phyloP scores from a whole-genome alignment of 768 basidiomycete genomes.

The Suillus hirtellus region DNA sequence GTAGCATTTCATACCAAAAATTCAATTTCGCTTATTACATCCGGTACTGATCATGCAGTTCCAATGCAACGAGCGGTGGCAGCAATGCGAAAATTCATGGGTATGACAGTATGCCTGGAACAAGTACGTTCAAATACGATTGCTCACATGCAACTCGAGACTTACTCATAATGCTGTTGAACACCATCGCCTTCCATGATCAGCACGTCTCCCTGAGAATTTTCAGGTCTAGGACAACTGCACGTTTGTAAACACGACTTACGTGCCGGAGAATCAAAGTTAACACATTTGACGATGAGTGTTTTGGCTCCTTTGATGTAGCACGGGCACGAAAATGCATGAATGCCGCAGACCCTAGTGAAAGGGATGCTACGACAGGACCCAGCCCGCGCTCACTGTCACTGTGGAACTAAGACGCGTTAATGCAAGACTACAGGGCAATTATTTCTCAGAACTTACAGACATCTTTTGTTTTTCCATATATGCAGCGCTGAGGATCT shows the following conservation, averaged over 20 bases:
- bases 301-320: conserved; percentile 35
- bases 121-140: conserved; percentile 15
- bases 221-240: conserved; percentile 11
- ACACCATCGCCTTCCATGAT: conserved; percentile 74
- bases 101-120: conserved; percentile 72
- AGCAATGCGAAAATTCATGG: conserved; percentile 74
- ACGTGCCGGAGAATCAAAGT: conserved; percentile 70
- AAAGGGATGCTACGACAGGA: conserved; percentile 71
- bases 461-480: conserved; percentile 87
- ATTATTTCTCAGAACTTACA: conserved; percentile 41
- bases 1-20: not conserved
- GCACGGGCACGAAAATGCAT: conserved; percentile 73
- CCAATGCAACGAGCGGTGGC: conserved; percentile 74
- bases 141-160: conserved; percentile 7
- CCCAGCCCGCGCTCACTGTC: conserved; percentile 76
- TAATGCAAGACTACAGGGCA: conserved; percentile 10
- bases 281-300: conserved; percentile 38
- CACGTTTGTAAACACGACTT: conserved; percentile 18
- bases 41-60: conserved; percentile 22
- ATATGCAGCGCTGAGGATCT: conserved; percentile 79
- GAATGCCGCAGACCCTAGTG: conserved; percentile 71
- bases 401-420: conserved; percentile 64
- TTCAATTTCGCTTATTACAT: not conserved
- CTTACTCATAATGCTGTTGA: conserved; percentile 73
- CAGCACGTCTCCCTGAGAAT: conserved; percentile 66